Percentiles rank a stretch among this genome's conserved stretches.
Evolutionary conservation across 164 flowering plant genomes (phyloP).

Genomic region (Magnolia sinica): DNA sequence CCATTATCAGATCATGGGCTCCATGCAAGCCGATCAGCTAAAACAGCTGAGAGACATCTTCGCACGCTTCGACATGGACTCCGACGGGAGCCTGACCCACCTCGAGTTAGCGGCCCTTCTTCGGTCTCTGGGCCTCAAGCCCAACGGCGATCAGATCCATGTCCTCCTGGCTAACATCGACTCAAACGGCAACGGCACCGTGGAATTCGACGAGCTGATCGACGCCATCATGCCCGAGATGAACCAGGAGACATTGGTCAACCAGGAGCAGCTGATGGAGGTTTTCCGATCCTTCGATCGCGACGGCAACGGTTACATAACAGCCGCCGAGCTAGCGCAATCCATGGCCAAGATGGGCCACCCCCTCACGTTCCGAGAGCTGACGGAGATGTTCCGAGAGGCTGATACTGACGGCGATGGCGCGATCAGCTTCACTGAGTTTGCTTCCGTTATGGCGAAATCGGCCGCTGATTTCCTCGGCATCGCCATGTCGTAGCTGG

Average conservation of each 20-base stretch:
- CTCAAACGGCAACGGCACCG: slow-evolving; percentile 61
- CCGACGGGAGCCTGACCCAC: slow-evolving; percentile 85
- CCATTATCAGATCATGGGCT: slow-evolving; percentile 10
- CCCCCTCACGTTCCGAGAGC: slow-evolving; percentile 61
- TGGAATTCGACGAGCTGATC: slow-evolving; percentile 75
- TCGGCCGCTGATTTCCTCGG: slow-evolving; percentile 50
- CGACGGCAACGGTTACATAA: slow-evolving; percentile 84
- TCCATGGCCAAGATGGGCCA: slow-evolving; percentile 93
- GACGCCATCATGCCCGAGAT: slow-evolving; percentile 51
- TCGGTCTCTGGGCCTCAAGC: slow-evolving; percentile 77
- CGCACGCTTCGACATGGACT: slow-evolving; percentile 82
- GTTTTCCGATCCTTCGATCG: slow-evolving; percentile 67
- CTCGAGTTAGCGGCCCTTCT: slow-evolving; percentile 88
- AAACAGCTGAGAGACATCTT: slow-evolving; percentile 65
- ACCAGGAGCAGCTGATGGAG: slow-evolving; percentile 66
- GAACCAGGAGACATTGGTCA: slow-evolving; percentile 39
- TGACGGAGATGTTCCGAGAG: slow-evolving; percentile 67
- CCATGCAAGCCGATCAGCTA: slow-evolving; percentile 47
- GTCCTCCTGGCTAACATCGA: slow-evolving; percentile 53
- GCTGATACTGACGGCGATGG: slow-evolving; percentile 85
- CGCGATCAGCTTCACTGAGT: slow-evolving; percentile 67
- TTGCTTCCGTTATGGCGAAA: slow-evolving; percentile 58
- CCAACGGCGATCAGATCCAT: slow-evolving; percentile 70
- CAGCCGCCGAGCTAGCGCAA: slow-evolving; percentile 79
- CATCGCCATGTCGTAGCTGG: slow-evolving; percentile 10